Conservation (phyloP, 352 stramenopile species). For the Pythium coloratum region DNA sequence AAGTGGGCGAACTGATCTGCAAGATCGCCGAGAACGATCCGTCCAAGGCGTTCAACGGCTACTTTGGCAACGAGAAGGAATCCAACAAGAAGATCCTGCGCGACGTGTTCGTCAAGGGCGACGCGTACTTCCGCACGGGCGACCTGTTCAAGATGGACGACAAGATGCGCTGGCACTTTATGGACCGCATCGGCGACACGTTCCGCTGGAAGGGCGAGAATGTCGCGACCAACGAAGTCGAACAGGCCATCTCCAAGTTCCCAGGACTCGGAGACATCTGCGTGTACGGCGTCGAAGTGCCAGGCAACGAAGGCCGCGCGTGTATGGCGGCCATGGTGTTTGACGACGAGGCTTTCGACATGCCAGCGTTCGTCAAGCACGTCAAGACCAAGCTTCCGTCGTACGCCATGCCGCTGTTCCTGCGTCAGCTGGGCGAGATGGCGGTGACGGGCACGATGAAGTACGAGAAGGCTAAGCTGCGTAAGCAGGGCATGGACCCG, state of each 20-base stretch:
- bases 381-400: conserved; percentile 46
- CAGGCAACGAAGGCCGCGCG: conserved; percentile 73
- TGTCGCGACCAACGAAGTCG: conserved; percentile 89
- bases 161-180: conserved; percentile 82
- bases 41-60: conserved; percentile 79
- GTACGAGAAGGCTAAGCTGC: conserved; percentile 87
- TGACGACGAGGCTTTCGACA: conserved; percentile 52
- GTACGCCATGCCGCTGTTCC: conserved; percentile 84
- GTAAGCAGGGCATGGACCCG: conserved; percentile 78
- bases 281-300: conserved; percentile 75
- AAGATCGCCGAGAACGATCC: conserved; percentile 52
- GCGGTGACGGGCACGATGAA: conserved; percentile 90
- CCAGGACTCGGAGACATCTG: conserved; percentile 75
- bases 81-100: conserved; percentile 86
- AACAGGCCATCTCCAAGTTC: conserved; percentile 75
- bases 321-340: conserved; percentile 87
- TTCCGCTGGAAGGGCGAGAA: conserved; percentile 95
- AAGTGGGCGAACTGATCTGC: conserved; percentile 81
- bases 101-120: conserved; percentile 77
- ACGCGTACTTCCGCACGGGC: conserved; percentile 90
- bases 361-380: conserved; percentile 48
- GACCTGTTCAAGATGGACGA: conserved; percentile 88
- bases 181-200: conserved; percentile 91
- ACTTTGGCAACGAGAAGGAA: conserved; percentile 78
- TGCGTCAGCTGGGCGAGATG: conserved; percentile 71